phyloP scores from a whole-genome alignment of 441 rosid genomes.

The Eugenia klotzschiana region DNA sequence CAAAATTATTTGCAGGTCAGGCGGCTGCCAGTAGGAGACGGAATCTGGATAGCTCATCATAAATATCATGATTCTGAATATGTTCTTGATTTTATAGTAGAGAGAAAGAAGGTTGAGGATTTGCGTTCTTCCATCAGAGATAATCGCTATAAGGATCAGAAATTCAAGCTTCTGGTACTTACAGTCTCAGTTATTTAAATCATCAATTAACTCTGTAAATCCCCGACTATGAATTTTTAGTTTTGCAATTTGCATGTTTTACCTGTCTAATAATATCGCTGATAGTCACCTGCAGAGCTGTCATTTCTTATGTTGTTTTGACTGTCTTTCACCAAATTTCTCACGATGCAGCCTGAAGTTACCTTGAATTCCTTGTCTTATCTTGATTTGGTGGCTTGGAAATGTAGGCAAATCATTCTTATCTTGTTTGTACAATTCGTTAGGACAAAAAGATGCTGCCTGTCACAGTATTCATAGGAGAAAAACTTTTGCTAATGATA shows the following conservation, averaged over 20 bases:
- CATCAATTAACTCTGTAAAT: not conserved
- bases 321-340: not conserved
- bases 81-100: slow-evolving; percentile 88
- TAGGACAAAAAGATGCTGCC: not conserved
- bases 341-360: not conserved
- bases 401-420: not conserved
- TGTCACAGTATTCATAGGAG: not conserved
- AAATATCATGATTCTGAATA: slow-evolving; percentile 44
- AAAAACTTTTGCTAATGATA: not conserved
- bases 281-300: not conserved
- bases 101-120: slow-evolving; percentile 80
- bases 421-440: not conserved
- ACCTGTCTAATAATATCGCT: not conserved
- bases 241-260: not conserved
- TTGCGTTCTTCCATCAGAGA: slow-evolving; percentile 78
- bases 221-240: not conserved
- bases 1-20: slow-evolving; percentile 39
- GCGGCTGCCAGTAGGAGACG: slow-evolving; percentile 80
- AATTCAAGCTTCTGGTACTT: slow-evolving; percentile 67
- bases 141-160: slow-evolving; percentile 86
- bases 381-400: not conserved
- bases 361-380: not conserved
- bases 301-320: not conserved
- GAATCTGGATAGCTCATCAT: slow-evolving; percentile 82
- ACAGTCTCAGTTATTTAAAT: not conserved